phyloP scores from a whole-genome alignment of 768 basidiomycete genomes.

The Russula emetica region DNA sequence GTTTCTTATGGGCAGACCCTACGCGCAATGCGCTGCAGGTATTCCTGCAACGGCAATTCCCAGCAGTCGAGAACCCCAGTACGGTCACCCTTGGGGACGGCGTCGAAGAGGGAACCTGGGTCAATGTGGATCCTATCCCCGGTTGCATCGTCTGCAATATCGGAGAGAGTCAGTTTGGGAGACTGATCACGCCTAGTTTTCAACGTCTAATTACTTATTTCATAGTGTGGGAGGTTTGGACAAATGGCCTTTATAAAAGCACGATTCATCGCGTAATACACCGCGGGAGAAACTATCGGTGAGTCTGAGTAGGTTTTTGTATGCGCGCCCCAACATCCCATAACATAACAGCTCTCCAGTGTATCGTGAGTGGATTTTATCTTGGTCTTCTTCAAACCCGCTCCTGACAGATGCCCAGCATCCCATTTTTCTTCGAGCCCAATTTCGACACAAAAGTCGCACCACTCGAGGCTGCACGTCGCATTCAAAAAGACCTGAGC shows the following conservation, averaged over 20 bases:
- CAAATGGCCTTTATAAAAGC: slow-evolving; percentile 78
- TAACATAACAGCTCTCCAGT: slow-evolving; percentile 35
- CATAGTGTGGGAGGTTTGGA: slow-evolving; percentile 90
- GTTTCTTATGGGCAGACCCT: slow-evolving; percentile 82
- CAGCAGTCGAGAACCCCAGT: slow-evolving; percentile 29
- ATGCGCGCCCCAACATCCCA: neutral
- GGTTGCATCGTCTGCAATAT: slow-evolving; percentile 88
- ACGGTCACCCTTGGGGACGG: slow-evolving; percentile 48
- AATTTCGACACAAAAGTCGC: slow-evolving; percentile 69
- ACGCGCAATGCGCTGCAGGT: slow-evolving; percentile 81
- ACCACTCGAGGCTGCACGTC: slow-evolving; percentile 59
- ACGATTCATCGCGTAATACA: slow-evolving; percentile 91
- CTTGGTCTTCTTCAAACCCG: neutral
- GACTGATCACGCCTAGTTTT: neutral
- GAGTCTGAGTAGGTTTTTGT: slow-evolving; percentile 9
- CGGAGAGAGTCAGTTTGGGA: slow-evolving; percentile 71
- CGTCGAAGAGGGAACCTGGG: slow-evolving; percentile 63
- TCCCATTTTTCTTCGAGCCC: slow-evolving; percentile 95
- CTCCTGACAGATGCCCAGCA: slow-evolving; percentile 38
- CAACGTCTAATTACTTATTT: slow-evolving; percentile 4
- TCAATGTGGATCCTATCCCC: slow-evolving; percentile 77
- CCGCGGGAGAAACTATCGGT: slow-evolving; percentile 61
- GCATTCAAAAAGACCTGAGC: slow-evolving; percentile 37
- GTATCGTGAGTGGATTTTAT: slow-evolving; percentile 55
- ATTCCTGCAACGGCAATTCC: slow-evolving; percentile 49